Base-by-base conservation (phyloP, 1,284 basidiomycete species). In the Puccinia coronata region DNA sequence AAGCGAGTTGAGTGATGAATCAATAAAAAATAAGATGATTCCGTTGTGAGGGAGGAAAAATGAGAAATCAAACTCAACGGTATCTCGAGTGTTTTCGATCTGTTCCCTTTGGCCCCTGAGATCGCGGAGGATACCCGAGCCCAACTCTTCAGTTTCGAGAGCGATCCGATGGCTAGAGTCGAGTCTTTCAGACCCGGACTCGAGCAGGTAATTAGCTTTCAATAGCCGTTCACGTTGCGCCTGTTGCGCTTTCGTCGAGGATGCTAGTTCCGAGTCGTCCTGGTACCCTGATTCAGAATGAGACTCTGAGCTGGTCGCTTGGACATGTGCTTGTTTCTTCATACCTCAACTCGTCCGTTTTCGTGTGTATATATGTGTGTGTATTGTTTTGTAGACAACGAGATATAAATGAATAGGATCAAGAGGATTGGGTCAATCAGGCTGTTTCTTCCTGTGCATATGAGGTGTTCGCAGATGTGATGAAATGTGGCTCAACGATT, bases 81-180 rank as follows among this genome's bases (percentile, higher is more conserved):
- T 95, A 87, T 95, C 93, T 84, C 96, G 89, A 28, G 96, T 91
- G 85, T 97, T 93, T 88, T 97, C 93, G 83, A 99, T 96, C 87
- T 96, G 95, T 86, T 98, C 97, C 83, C 97, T 88, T 88, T 99
- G 97, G 1, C 90, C 88, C 73, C 95, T 88, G 82, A 99, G 88
- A 85, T 93, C 95, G 84, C 92, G 87, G 82, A 99, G 86, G 84
- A 99, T 98, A 84, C 95, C 95, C 18, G 95, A 91, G 14, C 97
- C 97, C 51, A 98, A 91, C 84, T 94, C 92, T 87, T 99, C 97
- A 12, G 97, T 98, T 88, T 99, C 96, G 36, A 99, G 88, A 9
- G 96, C 96, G 65, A 99, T 91, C 31, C 95, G 90, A 83, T 98
- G 94, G 25, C 93, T 94, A 83, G 97, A 95, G 83, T 95, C 91